Conservation (phyloP, 805 yeast genomes). For the Blastobotrys mokoenaii region DNA sequence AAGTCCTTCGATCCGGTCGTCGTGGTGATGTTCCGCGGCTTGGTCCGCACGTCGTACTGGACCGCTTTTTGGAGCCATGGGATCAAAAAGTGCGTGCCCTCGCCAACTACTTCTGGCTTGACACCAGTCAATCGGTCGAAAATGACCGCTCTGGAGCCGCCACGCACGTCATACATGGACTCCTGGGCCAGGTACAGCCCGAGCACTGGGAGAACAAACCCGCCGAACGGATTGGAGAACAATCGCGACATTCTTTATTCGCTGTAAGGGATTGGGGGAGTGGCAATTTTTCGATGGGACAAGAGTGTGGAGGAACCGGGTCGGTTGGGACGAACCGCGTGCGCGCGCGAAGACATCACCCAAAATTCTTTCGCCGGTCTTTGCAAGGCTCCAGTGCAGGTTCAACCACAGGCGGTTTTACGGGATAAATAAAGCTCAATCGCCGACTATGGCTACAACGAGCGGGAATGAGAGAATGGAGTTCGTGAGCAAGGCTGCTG, state of each 20-base stretch:
- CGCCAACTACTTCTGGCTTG: slow-evolving; percentile 80
- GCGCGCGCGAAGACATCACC: too few relatives aligned
- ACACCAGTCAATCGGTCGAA: slow-evolving; percentile 91
- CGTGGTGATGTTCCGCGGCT: slow-evolving; percentile 83
- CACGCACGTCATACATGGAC: slow-evolving; percentile 88
- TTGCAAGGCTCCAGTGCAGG: too few relatives aligned
- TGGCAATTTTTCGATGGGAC: too few relatives aligned
- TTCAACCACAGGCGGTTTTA: too few relatives aligned
- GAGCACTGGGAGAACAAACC: slow-evolving; percentile 24
- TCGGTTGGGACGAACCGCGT: too few relatives aligned
- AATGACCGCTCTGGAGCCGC: slow-evolving; percentile 92
- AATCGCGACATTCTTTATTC: slow-evolving; percentile 11
- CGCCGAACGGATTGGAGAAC: slow-evolving; percentile 10
- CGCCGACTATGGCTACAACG: too few relatives aligned
- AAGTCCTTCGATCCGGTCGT: slow-evolving; percentile 96
- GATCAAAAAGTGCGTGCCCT: slow-evolving; percentile 89
- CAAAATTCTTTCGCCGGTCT: too few relatives aligned
- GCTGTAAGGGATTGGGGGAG: background rate
- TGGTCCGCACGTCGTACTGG: slow-evolving; percentile 87
- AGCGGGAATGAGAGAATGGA: too few relatives aligned
- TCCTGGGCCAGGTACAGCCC: slow-evolving; percentile 52
- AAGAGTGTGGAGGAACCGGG: too few relatives aligned
- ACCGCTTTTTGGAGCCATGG: slow-evolving; percentile 96
- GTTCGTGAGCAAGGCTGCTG: too few relatives aligned
- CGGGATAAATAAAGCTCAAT: too few relatives aligned